Evolutionary conservation across 768 basidiomycete species (phyloP).

Genomic region (Galerina sulciceps): DNA sequence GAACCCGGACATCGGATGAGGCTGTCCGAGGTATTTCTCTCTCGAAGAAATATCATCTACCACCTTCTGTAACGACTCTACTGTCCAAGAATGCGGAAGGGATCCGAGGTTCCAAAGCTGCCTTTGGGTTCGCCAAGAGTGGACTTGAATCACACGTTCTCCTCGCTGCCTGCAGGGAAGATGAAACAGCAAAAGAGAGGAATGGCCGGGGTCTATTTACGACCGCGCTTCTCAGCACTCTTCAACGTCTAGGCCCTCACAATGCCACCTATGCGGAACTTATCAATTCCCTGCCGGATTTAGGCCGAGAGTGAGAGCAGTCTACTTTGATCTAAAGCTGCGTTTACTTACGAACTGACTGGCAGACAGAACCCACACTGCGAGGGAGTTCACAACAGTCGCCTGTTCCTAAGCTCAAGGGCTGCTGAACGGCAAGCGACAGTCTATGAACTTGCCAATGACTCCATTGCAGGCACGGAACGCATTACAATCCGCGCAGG

Average conservation of each 20-base stretch:
- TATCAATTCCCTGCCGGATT: not conserved
- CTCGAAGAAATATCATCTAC: not conserved
- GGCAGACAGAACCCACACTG: slow-evolving; percentile 19
- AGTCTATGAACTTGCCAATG: not conserved
- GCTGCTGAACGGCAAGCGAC: not conserved
- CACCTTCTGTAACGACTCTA: too few species aligned
- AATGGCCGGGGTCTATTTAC: slow-evolving; percentile 15
- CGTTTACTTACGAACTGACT: not conserved
- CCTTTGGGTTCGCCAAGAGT: not conserved
- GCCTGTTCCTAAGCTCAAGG: not conserved
- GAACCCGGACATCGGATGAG: not conserved
- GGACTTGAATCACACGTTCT: slow-evolving; percentile 9
- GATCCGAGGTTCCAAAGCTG: not conserved
- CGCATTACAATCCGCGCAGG: not conserved
- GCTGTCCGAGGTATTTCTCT: not conserved
- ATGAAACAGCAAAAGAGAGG: slow-evolving; percentile 10
- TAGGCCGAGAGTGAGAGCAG: not conserved
- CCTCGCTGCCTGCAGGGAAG: slow-evolving; percentile 10
- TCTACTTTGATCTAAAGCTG: not conserved
- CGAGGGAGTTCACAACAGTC: slow-evolving; percentile 7
- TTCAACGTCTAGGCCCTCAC: not conserved
- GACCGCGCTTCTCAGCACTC: slow-evolving; percentile 5
- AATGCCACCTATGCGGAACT: slow-evolving; percentile 10
- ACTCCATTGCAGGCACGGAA: not conserved
- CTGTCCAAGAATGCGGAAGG: not conserved